Evolutionary conservation across 2,329 filamentous ascomycete species (phyloP).

Genomic region (Penicillium sp.): DNA sequence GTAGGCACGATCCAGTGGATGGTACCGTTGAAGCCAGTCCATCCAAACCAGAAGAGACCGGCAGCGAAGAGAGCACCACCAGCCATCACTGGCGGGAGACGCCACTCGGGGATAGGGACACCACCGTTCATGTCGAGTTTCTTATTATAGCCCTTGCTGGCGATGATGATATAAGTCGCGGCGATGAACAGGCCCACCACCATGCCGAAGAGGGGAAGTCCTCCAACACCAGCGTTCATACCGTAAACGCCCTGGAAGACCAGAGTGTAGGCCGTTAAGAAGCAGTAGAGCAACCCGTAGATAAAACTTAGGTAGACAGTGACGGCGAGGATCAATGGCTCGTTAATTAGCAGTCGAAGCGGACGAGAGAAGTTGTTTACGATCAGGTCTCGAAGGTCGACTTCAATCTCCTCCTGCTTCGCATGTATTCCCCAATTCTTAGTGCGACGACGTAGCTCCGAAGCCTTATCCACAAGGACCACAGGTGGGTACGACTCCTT

Average conservation of each 20-base stretch:
- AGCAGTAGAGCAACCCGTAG: constrained; percentile 30
- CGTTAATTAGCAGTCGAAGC: constrained; percentile 38
- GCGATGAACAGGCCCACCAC: constrained; percentile 63
- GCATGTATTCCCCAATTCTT: constrained; percentile 53
- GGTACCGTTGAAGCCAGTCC: constrained; percentile 50
- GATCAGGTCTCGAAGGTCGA: constrained; percentile 44
- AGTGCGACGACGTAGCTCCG: constrained; percentile 44
- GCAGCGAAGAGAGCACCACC: constrained; percentile 47
- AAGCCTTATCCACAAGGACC: constrained; percentile 46
- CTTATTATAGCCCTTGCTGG: constrained; percentile 40
- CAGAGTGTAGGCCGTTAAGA: constrained; percentile 32
- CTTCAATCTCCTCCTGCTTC: constrained; percentile 46
- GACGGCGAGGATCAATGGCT: constrained; percentile 37
- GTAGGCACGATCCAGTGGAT: constrained; percentile 38
- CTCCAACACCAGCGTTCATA: constrained; percentile 60
- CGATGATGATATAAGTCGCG: constrained; percentile 48
- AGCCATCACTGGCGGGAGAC: constrained; percentile 46
- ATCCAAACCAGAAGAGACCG: constrained; percentile 71
- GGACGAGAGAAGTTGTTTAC: constrained; percentile 46
- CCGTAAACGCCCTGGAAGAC: constrained; percentile 50
- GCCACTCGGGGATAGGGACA: constrained; percentile 51
- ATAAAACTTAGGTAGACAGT: constrained; percentile 36
- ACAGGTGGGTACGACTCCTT: constrained; percentile 52
- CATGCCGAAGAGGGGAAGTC: constrained; percentile 79
- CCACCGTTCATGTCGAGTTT: constrained; percentile 50